phyloP scores from a whole-genome alignment of 192 early-diverging fungal species.

The Coemansia sp. region DNA sequence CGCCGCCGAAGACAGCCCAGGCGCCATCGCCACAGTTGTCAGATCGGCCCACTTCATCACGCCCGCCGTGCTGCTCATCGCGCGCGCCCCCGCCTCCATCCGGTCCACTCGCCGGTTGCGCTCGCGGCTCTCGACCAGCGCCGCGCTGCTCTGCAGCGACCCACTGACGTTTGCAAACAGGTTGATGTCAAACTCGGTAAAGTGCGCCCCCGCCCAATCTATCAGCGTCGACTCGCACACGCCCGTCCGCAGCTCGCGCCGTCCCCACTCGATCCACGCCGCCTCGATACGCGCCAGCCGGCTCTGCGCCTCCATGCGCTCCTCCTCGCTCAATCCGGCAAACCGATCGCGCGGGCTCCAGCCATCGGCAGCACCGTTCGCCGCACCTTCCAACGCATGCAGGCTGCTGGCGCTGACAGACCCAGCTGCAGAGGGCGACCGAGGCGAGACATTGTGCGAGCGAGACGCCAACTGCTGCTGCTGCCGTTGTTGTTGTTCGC shows the following conservation, averaged over 20 bases:
- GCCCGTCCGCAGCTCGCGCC: slow-evolving; percentile 37
- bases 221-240: slow-evolving; percentile 37
- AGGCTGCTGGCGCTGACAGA: slow-evolving; percentile 18
- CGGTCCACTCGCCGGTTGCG: slow-evolving; percentile 27
- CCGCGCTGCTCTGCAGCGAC: slow-evolving; percentile 38
- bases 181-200: slow-evolving; percentile 50
- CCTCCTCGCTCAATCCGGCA: slow-evolving; percentile 13
- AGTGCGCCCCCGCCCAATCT: slow-evolving; percentile 53
- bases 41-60: slow-evolving; percentile 43
- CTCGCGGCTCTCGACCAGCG: slow-evolving; percentile 48
- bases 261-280: slow-evolving; percentile 47
- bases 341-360: slow-evolving; percentile 17
- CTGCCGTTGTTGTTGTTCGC: slow-evolving; percentile 12
- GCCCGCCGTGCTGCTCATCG: slow-evolving; percentile 19
- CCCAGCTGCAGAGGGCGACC: slow-evolving; percentile 16
- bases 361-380: background rate
- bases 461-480: slow-evolving; percentile 1
- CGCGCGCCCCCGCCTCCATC: slow-evolving; percentile 30
- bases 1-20: slow-evolving; percentile 17
- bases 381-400: slow-evolving; percentile 2
- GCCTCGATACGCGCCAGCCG: slow-evolving; percentile 21
- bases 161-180: slow-evolving; percentile 49
- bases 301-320: slow-evolving; percentile 12
- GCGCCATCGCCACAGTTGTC: slow-evolving; percentile 17
- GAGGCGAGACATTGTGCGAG: slow-evolving; percentile 8